Base-by-base conservation (phyloP, 2,329 filamentous ascomycete genomes). In the Waltergamsia citrina region DNA sequence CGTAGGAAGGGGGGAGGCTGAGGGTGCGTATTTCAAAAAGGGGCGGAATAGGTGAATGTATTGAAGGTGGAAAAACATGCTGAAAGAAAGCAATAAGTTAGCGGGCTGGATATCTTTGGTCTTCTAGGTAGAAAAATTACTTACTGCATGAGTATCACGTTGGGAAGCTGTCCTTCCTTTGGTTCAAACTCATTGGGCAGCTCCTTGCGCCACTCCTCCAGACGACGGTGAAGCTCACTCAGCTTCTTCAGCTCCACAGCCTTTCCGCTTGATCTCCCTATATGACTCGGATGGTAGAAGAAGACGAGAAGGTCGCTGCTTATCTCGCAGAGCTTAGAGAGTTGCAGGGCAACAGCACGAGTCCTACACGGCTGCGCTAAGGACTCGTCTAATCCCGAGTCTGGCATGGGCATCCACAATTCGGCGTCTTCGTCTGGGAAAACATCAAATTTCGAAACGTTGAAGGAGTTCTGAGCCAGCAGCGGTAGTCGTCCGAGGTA, bases 21-120 rank as follows among this genome's bases (percentile, higher is more conserved):
- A 64, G 32, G 83, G 85, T 4, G 76, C 81, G 51, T 95, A 96
- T 55, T 92, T 94, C 33, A 96, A 70, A 52, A 96, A 96, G 0
- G 92, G 90, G 5, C 90, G 78, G 65, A 95, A 96, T 5, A 96
- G 77, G 50, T 96, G 88, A 39, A 96, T 94, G 52, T 93, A 94
- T 30, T 95, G 78, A 1, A 96, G 71, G 50, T 96, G 88, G 56
- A 90, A 94, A 59, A 96, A 94, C 88, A 96, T 96, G 62, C 88
- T 95, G 22, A 9, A 16, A 33, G 19, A 24, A 8, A 22, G 5
- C 3, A 16, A 33, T 12, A n/a, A 8, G 22, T n/a, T 11, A 26
- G 5, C 6, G 5, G 12, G 15, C 9, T 15, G 15, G 12, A n/a
- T 15, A 11, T 10, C 6, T 26, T 5, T 11, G 6, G 24, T 26